Percentiles rank a stretch among this genome's conserved stretches.
Conservation (phyloP, 1,284 basidiomycete genomes). For the Trametes versicolor region DNA sequence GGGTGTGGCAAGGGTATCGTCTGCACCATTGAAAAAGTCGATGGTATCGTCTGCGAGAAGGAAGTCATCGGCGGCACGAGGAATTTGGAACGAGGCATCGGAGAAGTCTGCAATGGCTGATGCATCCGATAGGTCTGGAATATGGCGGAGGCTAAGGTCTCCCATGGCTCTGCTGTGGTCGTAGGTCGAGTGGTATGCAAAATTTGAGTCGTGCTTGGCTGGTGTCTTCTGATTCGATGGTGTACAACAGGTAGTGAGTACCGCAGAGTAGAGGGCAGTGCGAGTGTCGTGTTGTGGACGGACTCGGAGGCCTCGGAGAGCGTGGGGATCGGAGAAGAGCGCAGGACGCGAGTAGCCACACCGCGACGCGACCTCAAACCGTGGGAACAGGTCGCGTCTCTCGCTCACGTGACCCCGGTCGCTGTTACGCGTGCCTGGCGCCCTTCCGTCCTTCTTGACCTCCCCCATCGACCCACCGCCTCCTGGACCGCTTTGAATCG, state of each 20-base stretch:
- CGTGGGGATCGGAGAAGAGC: neutral
- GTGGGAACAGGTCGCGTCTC: conserved; percentile 34
- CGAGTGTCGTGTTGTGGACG: neutral
- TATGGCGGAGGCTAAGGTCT: conserved; percentile 41
- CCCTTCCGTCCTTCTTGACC: neutral
- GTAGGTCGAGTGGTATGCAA: neutral
- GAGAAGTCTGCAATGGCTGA: conserved; percentile 37
- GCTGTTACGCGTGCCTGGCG: neutral
- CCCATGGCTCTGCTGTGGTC: conserved; percentile 21
- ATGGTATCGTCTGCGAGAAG: conserved; percentile 40
- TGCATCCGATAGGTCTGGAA: conserved; percentile 39
- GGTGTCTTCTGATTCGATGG: no score
- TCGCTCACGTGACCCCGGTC: conserved; percentile 29
- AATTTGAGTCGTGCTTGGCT: neutral
- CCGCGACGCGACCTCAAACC: conserved; percentile 33
- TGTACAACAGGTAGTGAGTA: no score
- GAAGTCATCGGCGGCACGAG: conserved; percentile 35
- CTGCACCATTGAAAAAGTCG: conserved; percentile 37
- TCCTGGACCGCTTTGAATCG: no score
- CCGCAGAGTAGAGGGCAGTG: neutral
- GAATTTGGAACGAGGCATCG: conserved; percentile 46
- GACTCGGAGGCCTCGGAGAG: neutral
- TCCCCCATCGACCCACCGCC: no score
- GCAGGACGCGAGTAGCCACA: conserved; percentile 18
- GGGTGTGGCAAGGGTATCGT: conserved; percentile 36